Base-by-base conservation (phyloP, 257 asterid species). In the Solanum sitiens region DNA sequence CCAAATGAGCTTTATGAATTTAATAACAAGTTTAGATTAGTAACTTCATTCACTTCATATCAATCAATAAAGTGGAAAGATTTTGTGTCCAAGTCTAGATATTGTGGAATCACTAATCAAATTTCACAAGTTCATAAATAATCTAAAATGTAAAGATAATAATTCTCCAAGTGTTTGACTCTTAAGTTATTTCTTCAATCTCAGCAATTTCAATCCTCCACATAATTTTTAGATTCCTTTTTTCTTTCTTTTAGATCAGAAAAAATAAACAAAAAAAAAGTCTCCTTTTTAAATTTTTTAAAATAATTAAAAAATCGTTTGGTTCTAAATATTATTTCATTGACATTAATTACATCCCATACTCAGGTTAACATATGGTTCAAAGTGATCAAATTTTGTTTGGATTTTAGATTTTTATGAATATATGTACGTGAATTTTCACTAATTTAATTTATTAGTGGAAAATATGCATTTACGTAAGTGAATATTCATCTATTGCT, bases 1-100 rank as follows among this genome's bases (percentile, higher is more conserved):
- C 30, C 11, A 27, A 27, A 27, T 13, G 11, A 25, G 11, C 11
- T 70, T 11, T 15, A 70, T 3, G 12, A 30, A 30, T 30, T 7
- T 15, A 33, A 13, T 3, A 20, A 68, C 21, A 27, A 70, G 14
- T 30, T 71, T 0, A 32, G 1, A 15, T 0, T 9, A 2, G 0
- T 27, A 15, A 53, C 76, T 30, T 27, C 21, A 5, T 15, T 50
- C 8, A 6, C 37, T 27, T 2, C 73, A 6, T 13, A 1, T 27
- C 20, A 67, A 27, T 67, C 20, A 68, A 27, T 5, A 70, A 70
- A 30, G 7, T 32, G 76, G 76, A 32, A 70, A 21, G 13, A 70
- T 30, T 70, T 70, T 32, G 12, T 32, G n/a, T 70, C 76, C 40
- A 68, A 67, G 18, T 25, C 37, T 30, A 70, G 40, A 70, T 14